Percentiles rank a stretch among this genome's conserved stretches.
phyloP scores from a whole-genome alignment of 2,329 filamentous ascomycete species.

The Dactylellina cionopaga region DNA sequence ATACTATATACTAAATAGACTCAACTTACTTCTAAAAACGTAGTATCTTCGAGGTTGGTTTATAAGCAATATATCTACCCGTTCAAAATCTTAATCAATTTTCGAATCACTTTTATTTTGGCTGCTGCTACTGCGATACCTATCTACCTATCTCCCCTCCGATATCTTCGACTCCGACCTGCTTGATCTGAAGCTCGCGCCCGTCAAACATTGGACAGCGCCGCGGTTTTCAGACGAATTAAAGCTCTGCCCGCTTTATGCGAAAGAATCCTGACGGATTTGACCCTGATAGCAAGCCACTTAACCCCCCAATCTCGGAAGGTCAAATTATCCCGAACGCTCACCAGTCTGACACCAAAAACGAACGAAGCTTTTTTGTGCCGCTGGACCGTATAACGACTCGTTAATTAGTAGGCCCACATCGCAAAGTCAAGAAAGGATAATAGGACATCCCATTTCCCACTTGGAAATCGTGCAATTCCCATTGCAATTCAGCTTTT shows the following conservation, averaged over 20 bases:
- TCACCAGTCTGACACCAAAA: conserved; percentile 14
- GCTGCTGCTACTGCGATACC: conserved; percentile 3
- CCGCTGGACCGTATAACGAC: conserved; percentile 31
- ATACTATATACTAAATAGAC: too few species aligned
- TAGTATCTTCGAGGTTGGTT: conserved; percentile 1
- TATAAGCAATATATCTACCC: conserved; percentile 26
- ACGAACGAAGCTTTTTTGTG: conserved; percentile 38
- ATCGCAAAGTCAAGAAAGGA: conserved; percentile 23
- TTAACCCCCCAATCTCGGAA: conserved; percentile 53
- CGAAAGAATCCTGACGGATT: conserved; percentile 32
- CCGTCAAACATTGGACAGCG: conserved; percentile 11
- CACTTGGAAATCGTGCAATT: conserved; percentile 4
- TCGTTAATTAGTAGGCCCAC: conserved; percentile 31
- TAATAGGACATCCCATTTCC: conserved; percentile 9
- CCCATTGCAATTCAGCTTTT: background rate
- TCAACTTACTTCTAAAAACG: too few species aligned
- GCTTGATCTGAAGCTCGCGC: conserved; percentile 18
- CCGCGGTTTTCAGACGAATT: conserved; percentile 50
- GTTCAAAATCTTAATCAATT: conserved; percentile 5
- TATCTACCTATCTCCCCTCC: conserved; percentile 5
- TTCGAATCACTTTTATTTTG: background rate
- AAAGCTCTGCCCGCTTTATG: conserved; percentile 50
- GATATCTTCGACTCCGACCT: conserved; percentile 24
- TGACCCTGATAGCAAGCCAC: conserved; percentile 49
- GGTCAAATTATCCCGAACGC: conserved; percentile 51